Conservation (phyloP, 352 stramenopile species). For the Pythium scleroteichum region DNA sequence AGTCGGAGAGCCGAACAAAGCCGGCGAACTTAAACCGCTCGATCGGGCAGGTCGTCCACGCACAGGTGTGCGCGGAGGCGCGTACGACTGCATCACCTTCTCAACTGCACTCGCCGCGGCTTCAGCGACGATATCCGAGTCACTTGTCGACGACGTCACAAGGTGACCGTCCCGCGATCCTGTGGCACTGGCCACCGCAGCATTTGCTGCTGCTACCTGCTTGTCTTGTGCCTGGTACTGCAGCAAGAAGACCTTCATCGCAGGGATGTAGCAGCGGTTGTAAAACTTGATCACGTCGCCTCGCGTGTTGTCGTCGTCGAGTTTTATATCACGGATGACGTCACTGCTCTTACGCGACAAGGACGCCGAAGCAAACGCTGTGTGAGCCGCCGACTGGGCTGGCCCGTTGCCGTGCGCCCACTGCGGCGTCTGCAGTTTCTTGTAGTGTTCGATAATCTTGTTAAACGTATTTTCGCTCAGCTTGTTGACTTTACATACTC, state of each 20-base stretch:
- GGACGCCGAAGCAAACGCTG: constrained; percentile 32
- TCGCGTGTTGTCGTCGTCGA: constrained; percentile 54
- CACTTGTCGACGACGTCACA: constrained; percentile 55
- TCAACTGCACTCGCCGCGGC: constrained; percentile 70
- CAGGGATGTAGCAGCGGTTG: constrained; percentile 80
- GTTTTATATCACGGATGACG: constrained; percentile 78
- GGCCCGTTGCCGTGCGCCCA: constrained; percentile 21
- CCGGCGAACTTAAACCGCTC: constrained; percentile 31
- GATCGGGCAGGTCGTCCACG: constrained; percentile 21
- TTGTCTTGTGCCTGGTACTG: constrained; percentile 86
- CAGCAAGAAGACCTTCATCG: constrained; percentile 86
- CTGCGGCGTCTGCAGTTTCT: constrained; percentile 55
- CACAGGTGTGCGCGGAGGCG: constrained; percentile 42
- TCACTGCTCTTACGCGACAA: constrained; percentile 50
- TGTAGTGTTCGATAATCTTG: constrained; percentile 76
- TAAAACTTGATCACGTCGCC: constrained; percentile 91
- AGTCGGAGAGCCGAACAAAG: constrained; percentile 45
- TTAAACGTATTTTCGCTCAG: constrained; percentile 76
- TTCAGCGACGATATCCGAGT: constrained; percentile 80
- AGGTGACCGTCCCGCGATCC: constrained; percentile 37
- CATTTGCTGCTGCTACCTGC: constrained; percentile 75
- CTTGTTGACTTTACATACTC: constrained; percentile 85
- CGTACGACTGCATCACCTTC: constrained; percentile 57
- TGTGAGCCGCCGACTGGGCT: constrained; percentile 13
- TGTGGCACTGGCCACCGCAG: constrained; percentile 47